Percentiles rank a stretch among this genome's conserved stretches.
Conservation (phyloP, 306 rosid species). For the Delonix regia region DNA sequence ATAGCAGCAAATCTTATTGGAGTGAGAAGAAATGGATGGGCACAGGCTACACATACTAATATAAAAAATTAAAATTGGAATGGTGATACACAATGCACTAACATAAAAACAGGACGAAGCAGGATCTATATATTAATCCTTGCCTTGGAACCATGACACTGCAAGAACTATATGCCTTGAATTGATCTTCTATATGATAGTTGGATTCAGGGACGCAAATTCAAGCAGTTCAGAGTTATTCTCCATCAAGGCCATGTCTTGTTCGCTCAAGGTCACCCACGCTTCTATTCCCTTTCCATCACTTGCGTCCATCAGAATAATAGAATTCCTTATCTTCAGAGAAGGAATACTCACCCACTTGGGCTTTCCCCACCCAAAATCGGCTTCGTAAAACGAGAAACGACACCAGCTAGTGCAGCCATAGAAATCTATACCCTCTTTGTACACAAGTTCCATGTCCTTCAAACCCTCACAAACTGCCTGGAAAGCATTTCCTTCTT, state of each 20-base stretch:
- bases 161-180: too few species aligned
- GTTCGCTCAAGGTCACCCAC: conserved; percentile 28
- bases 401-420: conserved; percentile 36
- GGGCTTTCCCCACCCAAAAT: conserved; percentile 50
- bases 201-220: conserved; percentile 36
- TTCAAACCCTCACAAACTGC: background rate
- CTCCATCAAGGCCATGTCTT: conserved; percentile 29
- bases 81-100: too few species aligned
- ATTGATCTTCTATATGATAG: background rate
- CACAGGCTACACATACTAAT: too few species aligned
- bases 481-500: background rate
- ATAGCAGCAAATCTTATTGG: too few species aligned
- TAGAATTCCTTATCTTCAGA: background rate
- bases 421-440: background rate
- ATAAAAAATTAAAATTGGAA: background rate
- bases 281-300: conserved; percentile 37
- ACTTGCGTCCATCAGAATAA: conserved; percentile 25
- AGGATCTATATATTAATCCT: too few species aligned
- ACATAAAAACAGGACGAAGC: too few species aligned
- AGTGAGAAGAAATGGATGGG: too few species aligned
- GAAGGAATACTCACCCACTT: conserved; percentile 28
- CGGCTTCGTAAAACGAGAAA: conserved; percentile 19
- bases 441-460: background rate
- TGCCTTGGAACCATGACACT: too few species aligned
- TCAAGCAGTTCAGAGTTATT: conserved; percentile 19